phyloP scores from a whole-genome alignment of 192 early-diverging fungal species.

The Bifiguratus adelaidae region DNA sequence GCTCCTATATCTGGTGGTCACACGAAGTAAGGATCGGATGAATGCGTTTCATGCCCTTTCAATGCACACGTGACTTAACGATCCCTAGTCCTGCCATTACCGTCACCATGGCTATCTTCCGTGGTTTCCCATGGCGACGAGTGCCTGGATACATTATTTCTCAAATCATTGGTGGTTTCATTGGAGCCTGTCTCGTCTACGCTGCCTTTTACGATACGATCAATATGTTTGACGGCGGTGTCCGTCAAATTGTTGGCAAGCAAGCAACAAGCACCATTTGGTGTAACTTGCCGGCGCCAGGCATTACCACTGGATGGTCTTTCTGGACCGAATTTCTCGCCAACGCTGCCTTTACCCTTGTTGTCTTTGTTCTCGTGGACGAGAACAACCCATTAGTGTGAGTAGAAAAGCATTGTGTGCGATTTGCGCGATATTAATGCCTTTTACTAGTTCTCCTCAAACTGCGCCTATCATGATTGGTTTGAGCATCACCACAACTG shows the following conservation, averaged over 20 bases:
- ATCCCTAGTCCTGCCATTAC: constrained; percentile 18
- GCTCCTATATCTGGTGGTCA: not conserved
- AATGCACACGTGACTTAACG: not conserved
- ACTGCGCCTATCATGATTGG: not conserved
- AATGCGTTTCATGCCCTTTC: not conserved
- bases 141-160: constrained; percentile 25
- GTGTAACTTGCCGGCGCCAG: constrained; percentile 7
- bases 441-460: not conserved
- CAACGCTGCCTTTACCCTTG: not conserved
- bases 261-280: constrained; percentile 21
- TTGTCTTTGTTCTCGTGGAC: not conserved
- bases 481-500: not conserved
- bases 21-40: not conserved
- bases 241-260: constrained; percentile 22
- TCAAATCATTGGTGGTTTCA: constrained; percentile 33
- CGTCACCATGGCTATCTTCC: constrained; percentile 26
- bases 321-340: constrained; percentile 6
- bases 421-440: no score
- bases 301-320: constrained; percentile 1
- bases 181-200: constrained; percentile 28
- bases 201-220: constrained; percentile 17
- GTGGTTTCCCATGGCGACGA: constrained; percentile 18
- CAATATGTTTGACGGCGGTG: constrained; percentile 7
- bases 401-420: no score
- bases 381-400: not conserved